Conservation (phyloP, 345 rosid genomes). For the Lepidium didymum region DNA sequence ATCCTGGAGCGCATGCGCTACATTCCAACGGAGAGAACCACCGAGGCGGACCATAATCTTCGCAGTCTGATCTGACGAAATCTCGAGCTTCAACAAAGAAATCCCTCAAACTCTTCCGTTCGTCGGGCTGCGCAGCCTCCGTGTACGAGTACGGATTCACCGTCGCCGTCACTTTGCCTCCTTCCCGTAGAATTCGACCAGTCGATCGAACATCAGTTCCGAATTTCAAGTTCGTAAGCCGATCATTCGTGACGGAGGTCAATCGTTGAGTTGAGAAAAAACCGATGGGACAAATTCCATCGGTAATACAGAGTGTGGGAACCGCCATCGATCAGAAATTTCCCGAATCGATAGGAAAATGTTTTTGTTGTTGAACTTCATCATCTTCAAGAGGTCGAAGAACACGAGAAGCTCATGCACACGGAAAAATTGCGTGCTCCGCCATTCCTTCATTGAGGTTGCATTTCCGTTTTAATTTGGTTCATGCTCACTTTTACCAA, state of each 20-base stretch:
- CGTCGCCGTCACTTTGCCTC: background rate
- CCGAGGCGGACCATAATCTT: conserved; percentile 58
- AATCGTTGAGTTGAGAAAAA: background rate
- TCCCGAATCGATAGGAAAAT: background rate
- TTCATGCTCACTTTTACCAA: background rate
- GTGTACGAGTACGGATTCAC: conserved; percentile 17
- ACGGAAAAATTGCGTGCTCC: conserved; percentile 6
- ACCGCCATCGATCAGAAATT: conserved; percentile 7
- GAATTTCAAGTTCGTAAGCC: background rate
- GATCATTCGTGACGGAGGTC: background rate
- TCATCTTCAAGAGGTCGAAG: conserved; percentile 9
- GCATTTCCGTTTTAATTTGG: background rate
- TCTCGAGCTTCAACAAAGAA: conserved; percentile 32
- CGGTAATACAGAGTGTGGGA: conserved; percentile 6
- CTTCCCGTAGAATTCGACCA: background rate
- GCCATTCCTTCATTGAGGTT: background rate
- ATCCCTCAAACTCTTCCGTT: conserved; percentile 34
- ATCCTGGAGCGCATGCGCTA: conserved; percentile 22
- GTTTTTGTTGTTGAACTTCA: background rate
- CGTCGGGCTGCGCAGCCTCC: conserved; percentile 19
- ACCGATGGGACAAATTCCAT: conserved; percentile 12
- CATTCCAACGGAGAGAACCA: conserved; percentile 66
- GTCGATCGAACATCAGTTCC: background rate
- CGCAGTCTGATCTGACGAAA: conserved; percentile 31
- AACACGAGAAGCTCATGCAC: conserved; percentile 24